phyloP scores from a whole-genome alignment of 768 basidiomycete species.

The Boletus bicolor region DNA sequence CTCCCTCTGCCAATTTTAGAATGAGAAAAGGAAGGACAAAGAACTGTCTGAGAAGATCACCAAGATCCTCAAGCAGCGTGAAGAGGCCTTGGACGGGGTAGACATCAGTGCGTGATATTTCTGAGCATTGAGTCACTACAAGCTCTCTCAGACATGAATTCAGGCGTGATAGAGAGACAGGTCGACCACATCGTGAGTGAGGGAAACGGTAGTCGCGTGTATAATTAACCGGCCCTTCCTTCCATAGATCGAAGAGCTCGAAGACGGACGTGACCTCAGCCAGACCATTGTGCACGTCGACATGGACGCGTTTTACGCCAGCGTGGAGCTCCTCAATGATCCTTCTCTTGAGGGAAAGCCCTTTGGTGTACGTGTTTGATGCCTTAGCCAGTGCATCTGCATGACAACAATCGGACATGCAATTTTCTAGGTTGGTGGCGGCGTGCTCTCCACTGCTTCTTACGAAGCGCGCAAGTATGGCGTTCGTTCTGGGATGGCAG shows the following conservation, averaged over 20 bases:
- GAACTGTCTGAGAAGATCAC: conserved; percentile 76
- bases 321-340: conserved; percentile 68
- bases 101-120: conserved; percentile 49
- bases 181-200: conserved; percentile 71
- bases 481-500: conserved; percentile 94
- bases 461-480: conserved; percentile 91
- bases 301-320: conserved; percentile 92
- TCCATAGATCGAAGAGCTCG: conserved; percentile 59
- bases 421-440: conserved; percentile 63
- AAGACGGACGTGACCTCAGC: conserved; percentile 70
- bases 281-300: conserved; percentile 92
- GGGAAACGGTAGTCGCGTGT: background rate
- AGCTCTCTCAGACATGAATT: background rate
- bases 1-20: conserved; percentile 39
- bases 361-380: conserved; percentile 54
- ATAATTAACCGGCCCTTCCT: background rate
- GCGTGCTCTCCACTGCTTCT: conserved; percentile 84
- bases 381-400: too few relatives aligned
- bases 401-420: conserved; percentile 2
- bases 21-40: conserved; percentile 88
- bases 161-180: conserved; percentile 58
- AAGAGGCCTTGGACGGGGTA: conserved; percentile 52
- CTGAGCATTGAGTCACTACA: background rate
- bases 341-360: conserved; percentile 66
- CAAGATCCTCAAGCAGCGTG: conserved; percentile 61